Percentiles rank a stretch among this genome's conserved stretches.
Conservation (phyloP, 768 basidiomycete genomes). For the Boletales sp. region DNA sequence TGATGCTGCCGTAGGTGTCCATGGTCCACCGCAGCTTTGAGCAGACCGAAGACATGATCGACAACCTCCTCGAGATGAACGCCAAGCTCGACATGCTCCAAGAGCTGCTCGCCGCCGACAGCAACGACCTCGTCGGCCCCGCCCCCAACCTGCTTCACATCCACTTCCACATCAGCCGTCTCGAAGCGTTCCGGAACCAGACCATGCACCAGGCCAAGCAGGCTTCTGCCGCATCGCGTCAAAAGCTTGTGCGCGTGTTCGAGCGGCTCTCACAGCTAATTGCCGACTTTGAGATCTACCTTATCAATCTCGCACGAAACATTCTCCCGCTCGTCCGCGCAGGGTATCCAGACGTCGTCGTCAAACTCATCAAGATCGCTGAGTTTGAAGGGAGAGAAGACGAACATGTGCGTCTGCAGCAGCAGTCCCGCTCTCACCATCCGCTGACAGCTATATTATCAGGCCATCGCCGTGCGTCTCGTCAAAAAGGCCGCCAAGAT, state of each 20-base stretch:
- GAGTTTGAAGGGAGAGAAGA: constrained; percentile 93
- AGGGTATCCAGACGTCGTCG: constrained; percentile 82
- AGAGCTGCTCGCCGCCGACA: constrained; percentile 71
- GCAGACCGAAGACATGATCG: constrained; percentile 93
- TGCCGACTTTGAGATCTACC: constrained; percentile 80
- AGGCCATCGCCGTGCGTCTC: constrained; percentile 92
- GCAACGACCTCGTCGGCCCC: constrained; percentile 76
- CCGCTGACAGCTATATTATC: background rate
- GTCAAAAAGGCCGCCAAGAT: constrained; percentile 92
- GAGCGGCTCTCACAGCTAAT: constrained; percentile 81
- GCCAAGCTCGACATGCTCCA: constrained; percentile 77
- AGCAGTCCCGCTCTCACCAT: background rate
- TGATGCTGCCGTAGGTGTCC: constrained; percentile 61
- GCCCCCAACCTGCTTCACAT: constrained; percentile 86
- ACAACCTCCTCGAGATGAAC: constrained; percentile 90
- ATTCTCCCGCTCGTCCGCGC: constrained; percentile 76
- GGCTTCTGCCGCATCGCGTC: constrained; percentile 61
- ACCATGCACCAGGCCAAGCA: constrained; percentile 93
- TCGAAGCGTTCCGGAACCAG: constrained; percentile 92
- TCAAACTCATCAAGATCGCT: constrained; percentile 88
- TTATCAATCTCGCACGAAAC: constrained; percentile 72
- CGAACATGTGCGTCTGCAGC: constrained; percentile 66
- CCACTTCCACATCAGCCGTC: constrained; percentile 88
- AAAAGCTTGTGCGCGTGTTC: constrained; percentile 75
- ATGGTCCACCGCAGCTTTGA: constrained; percentile 94